These are phyloP conservation scores for Aspergillus pseudotamarii DNA, from an alignment of 2,329 filamentous ascomycete genomes.

Conservation along the genomic window DNA sequence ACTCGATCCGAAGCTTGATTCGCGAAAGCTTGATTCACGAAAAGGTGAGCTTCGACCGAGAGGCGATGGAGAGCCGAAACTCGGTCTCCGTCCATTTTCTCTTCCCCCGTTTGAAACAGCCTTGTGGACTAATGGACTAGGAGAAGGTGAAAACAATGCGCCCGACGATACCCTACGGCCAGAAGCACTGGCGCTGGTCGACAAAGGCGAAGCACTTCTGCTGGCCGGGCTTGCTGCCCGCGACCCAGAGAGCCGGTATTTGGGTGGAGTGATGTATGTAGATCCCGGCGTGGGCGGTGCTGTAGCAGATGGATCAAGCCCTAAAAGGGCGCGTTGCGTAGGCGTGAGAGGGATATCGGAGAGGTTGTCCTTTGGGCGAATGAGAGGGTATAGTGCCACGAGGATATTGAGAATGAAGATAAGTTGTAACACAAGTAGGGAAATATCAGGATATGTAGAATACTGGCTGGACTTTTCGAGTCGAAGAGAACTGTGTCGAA, in stretches of 20 bases:
- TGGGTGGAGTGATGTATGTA: conserved; percentile 80
- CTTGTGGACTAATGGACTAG: conserved; percentile 69
- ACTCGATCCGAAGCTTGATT: conserved; percentile 42
- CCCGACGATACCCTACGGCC: conserved; percentile 40
- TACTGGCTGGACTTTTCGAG: conserved; percentile 38
- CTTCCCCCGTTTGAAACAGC: conserved; percentile 53
- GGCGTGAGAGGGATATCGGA: conserved; percentile 88
- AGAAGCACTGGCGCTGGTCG: conserved; percentile 38
- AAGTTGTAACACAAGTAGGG: conserved; percentile 61
- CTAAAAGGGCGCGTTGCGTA: conserved; percentile 82
- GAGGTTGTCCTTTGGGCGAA: conserved; percentile 73
- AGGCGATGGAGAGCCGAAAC: conserved; percentile 54
- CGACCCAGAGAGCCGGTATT: conserved; percentile 75
- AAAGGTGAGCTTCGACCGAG: conserved; percentile 39
- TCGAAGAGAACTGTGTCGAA: conserved; percentile 36
- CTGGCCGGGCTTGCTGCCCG: conserved; percentile 45
- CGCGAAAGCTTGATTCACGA: conserved; percentile 28
- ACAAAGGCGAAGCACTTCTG: conserved; percentile 41
- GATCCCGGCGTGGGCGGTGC: conserved; percentile 67
- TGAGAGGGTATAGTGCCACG: conserved; percentile 70
- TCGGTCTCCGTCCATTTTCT: conserved; percentile 52
- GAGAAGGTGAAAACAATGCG: conserved; percentile 57
- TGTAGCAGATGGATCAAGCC: conserved; percentile 70
- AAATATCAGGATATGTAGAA: conserved; percentile 46
- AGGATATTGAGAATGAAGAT: conserved; percentile 71